These are phyloP conservation scores for Claviceps spartinae DNA, from an alignment of 2,329 filamentous ascomycete genomes.

Conservation along the genomic window DNA sequence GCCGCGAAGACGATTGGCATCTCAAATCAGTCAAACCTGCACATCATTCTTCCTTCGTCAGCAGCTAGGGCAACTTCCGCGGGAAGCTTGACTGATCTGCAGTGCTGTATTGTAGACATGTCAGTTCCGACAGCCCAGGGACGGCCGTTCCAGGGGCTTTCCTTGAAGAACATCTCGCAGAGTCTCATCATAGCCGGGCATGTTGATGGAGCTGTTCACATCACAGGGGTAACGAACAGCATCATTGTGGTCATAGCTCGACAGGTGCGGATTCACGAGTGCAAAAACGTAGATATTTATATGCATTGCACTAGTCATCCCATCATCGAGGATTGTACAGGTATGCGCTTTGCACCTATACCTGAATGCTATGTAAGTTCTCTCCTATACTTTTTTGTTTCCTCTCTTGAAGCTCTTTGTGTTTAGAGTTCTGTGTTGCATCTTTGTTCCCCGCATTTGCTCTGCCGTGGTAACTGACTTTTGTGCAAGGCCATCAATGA, in stretches of 20 bases:
- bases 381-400: too few species aligned
- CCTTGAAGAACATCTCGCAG: conserved; percentile 52
- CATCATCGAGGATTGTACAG: conserved; percentile 81
- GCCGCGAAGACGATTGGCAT: conserved; percentile 49
- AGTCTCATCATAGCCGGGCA: conserved; percentile 67
- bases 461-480: neutral
- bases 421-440: too few species aligned
- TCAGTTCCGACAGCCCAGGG: conserved; percentile 45
- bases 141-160: conserved; percentile 54
- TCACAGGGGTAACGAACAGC: conserved; percentile 60
- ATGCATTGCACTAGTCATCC: conserved; percentile 69
- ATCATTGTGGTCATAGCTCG: conserved; percentile 66
- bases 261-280: conserved; percentile 92
- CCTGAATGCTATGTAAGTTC: conserved; percentile 55
- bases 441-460: neutral
- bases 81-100: conserved; percentile 57
- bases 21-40: conserved; percentile 49
- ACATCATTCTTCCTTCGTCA: conserved; percentile 64
- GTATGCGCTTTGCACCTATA: conserved; percentile 66
- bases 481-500: conserved; percentile 14
- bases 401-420: too few species aligned
- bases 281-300: conserved; percentile 68
- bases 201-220: conserved; percentile 68
- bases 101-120: conserved; percentile 67
- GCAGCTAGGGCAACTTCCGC: conserved; percentile 59